phyloP scores from a whole-genome alignment of 805 yeast genomes.

The Metschnikowia hibisci region DNA sequence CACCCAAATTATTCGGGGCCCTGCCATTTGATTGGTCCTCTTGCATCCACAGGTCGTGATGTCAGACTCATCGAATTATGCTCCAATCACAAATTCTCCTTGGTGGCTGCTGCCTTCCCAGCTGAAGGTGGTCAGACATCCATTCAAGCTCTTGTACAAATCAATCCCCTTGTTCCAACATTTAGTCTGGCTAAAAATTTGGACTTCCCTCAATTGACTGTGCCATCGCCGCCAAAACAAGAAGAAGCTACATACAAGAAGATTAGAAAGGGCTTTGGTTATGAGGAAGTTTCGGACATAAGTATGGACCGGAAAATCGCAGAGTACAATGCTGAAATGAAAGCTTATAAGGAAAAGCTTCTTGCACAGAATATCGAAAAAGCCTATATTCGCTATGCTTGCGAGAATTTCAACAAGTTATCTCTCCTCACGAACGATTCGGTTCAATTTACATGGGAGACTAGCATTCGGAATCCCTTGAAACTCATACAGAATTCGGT shows the following conservation, averaged over 20 bases:
- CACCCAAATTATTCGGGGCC: neutral
- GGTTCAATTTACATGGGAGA: neutral
- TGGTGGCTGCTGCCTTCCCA: conserved; percentile 6
- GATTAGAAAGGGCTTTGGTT: conserved; percentile 16
- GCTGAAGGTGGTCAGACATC: conserved; percentile 2
- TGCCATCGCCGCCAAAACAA: conserved; percentile 2
- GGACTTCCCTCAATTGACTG: conserved; percentile 4
- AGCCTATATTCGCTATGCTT: conserved; percentile 7
- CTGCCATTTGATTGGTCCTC: conserved; percentile 9
- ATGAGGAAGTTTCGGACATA: conserved; percentile 6
- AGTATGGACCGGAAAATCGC: conserved; percentile 3
- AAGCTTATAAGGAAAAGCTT: conserved; percentile 3
- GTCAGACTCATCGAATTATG: conserved; percentile 3
- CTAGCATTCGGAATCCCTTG: neutral
- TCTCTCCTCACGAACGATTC: conserved; percentile 10
- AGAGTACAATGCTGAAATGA: conserved; percentile 1
- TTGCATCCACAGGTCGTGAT: conserved; percentile 6
- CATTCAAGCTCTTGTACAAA: conserved; percentile 11
- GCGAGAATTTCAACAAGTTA: conserved; percentile 11
- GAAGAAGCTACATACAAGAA: conserved; percentile 5
- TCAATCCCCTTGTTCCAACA: conserved; percentile 10
- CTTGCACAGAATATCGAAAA: conserved; percentile 3
- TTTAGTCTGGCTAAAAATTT: conserved; percentile 1
- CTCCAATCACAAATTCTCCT: conserved; percentile 4
- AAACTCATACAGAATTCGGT: neutral